These are phyloP conservation scores for Talaromyces verruculosus DNA, from an alignment of 2,329 filamentous ascomycete species.

Conservation along the genomic window DNA sequence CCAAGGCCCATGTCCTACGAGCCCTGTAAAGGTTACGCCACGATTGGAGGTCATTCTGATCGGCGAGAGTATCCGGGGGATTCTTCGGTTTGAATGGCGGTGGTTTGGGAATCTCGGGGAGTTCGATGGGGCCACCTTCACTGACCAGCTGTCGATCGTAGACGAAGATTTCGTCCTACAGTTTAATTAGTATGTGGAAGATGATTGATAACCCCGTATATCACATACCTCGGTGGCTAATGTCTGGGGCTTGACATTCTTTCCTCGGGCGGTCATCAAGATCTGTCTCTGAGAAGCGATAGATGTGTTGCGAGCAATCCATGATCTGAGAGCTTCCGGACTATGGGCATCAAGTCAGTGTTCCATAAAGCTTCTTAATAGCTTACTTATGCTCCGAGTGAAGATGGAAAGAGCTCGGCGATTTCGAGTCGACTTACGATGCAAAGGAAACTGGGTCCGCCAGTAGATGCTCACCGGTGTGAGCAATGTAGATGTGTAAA, in stretches of 20 bases:
- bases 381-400: neutral
- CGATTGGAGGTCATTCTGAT: conserved; percentile 76
- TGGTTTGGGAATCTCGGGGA: conserved; percentile 54
- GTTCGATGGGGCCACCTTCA: conserved; percentile 48
- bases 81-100: conserved; percentile 60
- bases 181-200: neutral
- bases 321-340: conserved; percentile 79
- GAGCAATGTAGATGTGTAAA: conserved; percentile 86
- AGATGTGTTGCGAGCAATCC: conserved; percentile 71
- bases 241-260: conserved; percentile 76
- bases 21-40: conserved; percentile 86
- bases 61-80: conserved; percentile 76
- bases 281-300: conserved; percentile 80
- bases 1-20: conserved; percentile 75
- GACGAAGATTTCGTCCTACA: conserved; percentile 83
- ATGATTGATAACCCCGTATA: neutral
- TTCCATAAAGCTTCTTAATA: conserved; percentile 1
- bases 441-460: conserved; percentile 73
- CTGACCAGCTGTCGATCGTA: conserved; percentile 77
- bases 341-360: conserved; percentile 45
- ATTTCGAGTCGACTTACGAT: conserved; percentile 56
- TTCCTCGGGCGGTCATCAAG: conserved; percentile 79
- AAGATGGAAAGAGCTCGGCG: neutral
- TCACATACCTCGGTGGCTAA: conserved; percentile 72
- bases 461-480: conserved; percentile 82